These are phyloP conservation scores for Ganoderma boninense DNA, from an alignment of 1,284 basidiomycete species.

Conservation along the genomic window DNA sequence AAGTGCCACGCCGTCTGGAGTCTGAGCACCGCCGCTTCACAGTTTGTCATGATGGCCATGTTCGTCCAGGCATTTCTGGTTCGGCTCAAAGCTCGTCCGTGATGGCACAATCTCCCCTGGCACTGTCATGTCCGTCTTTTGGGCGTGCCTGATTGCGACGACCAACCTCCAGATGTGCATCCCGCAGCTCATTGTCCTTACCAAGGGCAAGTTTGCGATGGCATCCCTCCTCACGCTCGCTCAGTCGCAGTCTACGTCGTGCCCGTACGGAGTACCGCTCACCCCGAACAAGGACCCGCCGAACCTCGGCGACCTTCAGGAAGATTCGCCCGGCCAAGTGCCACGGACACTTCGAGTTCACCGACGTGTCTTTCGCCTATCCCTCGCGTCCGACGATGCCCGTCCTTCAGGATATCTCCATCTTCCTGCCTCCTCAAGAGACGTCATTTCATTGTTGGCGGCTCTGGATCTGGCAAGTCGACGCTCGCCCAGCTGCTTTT, in stretches of 20 bases:
- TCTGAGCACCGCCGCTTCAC: conserved; percentile 69
- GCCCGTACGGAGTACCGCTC: conserved; percentile 26
- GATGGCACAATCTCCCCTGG: conserved; percentile 75
- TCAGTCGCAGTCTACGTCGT: conserved; percentile 42
- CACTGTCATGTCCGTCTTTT: conserved; percentile 94
- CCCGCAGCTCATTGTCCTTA: conserved; percentile 79
- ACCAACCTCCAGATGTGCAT: conserved; percentile 88
- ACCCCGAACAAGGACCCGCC: conserved; percentile 35
- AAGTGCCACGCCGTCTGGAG: conserved; percentile 82
- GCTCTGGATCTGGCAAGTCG: conserved; percentile 93
- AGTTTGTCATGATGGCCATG: conserved; percentile 89
- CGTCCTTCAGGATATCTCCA: conserved; percentile 69
- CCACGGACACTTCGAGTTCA: conserved; percentile 83
- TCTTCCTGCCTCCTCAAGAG: conserved; percentile 87
- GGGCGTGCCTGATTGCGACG: conserved; percentile 93
- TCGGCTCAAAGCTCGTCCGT: conserved; percentile 87
- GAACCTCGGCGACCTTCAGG: conserved; percentile 51
- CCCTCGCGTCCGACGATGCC: conserved; percentile 77
- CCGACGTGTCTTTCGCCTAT: conserved; percentile 85
- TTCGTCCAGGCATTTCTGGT: conserved; percentile 99
- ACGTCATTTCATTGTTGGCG: conserved; percentile 94
- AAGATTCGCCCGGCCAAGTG: conserved; percentile 69
- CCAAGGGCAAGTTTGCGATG: conserved; percentile 90
- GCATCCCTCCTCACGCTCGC: conserved; percentile 74
- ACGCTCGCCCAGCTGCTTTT: conserved; percentile 88